Conservation (phyloP, 805 yeast species). For the Metschnikowia amazonensis region DNA sequence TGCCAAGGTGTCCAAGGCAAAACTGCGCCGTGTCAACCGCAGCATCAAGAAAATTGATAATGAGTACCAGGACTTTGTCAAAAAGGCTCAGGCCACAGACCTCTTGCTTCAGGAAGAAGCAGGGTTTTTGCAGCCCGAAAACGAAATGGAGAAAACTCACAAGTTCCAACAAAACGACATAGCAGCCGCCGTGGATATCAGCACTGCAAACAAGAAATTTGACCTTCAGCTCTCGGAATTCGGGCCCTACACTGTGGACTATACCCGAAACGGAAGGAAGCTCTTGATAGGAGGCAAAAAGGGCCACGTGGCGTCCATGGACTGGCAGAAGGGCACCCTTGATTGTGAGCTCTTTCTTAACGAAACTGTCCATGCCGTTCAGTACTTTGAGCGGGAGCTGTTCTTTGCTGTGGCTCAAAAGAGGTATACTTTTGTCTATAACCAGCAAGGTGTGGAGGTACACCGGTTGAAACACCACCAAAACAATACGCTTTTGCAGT, state of each 20-base stretch:
- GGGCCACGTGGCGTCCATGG: constrained; percentile 95
- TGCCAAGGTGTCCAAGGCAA: constrained; percentile 13
- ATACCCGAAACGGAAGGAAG: constrained; percentile 83
- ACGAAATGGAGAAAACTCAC: constrained; percentile 84
- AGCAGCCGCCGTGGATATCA: constrained; percentile 65
- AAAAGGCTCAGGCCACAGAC: constrained; percentile 83
- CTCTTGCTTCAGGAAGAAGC: constrained; percentile 76
- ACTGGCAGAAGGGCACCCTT: constrained; percentile 85
- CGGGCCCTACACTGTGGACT: constrained; percentile 85
- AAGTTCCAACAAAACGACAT: constrained; percentile 82
- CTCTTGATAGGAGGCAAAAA: constrained; percentile 80
- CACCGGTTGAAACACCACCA: constrained; percentile 89
- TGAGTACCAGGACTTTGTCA: constrained; percentile 73
- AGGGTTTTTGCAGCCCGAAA: constrained; percentile 89
- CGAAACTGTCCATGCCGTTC: constrained; percentile 88
- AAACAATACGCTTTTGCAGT: constrained; percentile 78
- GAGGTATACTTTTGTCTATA: constrained; percentile 88
- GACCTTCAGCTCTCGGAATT: constrained; percentile 68
- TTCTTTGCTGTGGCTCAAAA: constrained; percentile 96
- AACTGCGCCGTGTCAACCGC: constrained; percentile 10
- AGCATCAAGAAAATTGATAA: constrained; percentile 65
- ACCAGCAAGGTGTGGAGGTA: constrained; percentile 84
- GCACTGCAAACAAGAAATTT: constrained; percentile 72
- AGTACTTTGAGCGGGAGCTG: constrained; percentile 87
- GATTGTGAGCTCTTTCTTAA: constrained; percentile 79